These are phyloP conservation scores for Colletotrichum sp. DNA, from an alignment of 2,329 filamentous ascomycete genomes.

Conservation along the genomic window DNA sequence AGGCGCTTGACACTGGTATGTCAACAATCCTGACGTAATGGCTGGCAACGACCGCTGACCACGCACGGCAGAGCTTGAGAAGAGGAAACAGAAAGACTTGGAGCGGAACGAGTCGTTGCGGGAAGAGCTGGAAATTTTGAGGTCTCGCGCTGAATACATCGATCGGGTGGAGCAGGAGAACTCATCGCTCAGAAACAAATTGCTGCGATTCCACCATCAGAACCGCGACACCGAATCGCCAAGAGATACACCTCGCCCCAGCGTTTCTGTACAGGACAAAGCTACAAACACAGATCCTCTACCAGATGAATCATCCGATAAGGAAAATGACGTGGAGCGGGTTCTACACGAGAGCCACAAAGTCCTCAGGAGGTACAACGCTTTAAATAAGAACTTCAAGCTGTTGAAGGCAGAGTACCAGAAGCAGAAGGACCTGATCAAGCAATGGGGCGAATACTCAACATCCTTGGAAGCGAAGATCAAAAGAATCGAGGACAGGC, in stretches of 20 bases:
- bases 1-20: constrained; percentile 40
- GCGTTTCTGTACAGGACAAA: background rate
- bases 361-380: constrained; percentile 43
- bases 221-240: background rate
- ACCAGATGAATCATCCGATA: background rate
- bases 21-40: constrained; percentile 23
- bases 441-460: constrained; percentile 51
- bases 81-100: constrained; percentile 16
- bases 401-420: constrained; percentile 41
- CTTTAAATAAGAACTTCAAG: constrained; percentile 45
- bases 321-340: background rate
- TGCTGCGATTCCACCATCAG: constrained; percentile 32
- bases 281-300: constrained; percentile 4
- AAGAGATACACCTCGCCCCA: background rate
- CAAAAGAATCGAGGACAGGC: constrained; percentile 43
- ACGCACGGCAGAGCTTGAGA: constrained; percentile 28
- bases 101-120: background rate
- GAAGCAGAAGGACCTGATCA: constrained; percentile 45
- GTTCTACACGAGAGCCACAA: constrained; percentile 25
- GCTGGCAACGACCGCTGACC: constrained; percentile 17
- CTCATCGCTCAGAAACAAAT: constrained; percentile 39
- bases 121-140: constrained; percentile 39
- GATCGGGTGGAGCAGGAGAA: constrained; percentile 48
- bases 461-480: constrained; percentile 48
- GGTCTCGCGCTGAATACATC: constrained; percentile 31